Evolutionary conservation across 176 grass and related monocot genomes (phyloP), one percentile per base, ranked within the genome.

Genomic region (Calamus simplicifolius): DNA sequence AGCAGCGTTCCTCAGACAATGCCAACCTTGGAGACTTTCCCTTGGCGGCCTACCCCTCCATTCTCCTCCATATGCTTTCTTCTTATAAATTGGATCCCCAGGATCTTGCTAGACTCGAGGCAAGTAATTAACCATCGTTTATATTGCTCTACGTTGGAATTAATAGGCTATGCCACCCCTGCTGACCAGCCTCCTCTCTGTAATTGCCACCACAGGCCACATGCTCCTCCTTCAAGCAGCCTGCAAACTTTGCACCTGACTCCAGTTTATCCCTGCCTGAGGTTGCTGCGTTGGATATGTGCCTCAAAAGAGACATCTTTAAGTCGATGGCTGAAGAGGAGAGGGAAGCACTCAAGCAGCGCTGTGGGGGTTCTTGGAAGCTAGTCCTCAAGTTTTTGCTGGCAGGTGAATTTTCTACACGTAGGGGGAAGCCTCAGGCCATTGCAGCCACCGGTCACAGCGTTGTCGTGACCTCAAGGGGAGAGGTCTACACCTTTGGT

Each of bases 71-170:
- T 74, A 66, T 95, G 19, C 89, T 95, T 18, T 83, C 89, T 38
- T 75, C 81, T 6, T 95, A 76, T 69, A 73, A 85, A 19, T 65
- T 95, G 25, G 69, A 82, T 16, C 61, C 89, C n/a, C 80, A 83
- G 67, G 89, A 95, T 78, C 89, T 95, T 58, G 85, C 89, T 49
- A 78, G 75, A 51, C 77, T 95, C 27, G 89, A 95, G 89, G 89
- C 85, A 89, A 95, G 85, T 85, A n/a, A n/a, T n/a, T n/a, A 54
- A 53, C 35, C 6, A 38, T 59, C 69, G 71, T 59, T 13, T 5
- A 23, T 23, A 23, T 23, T 23, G 69, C 75, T 19, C 31, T 68
- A 26, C 62, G 29, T 56, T 25, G 18, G 27, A 69, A 89, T 85
- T 74, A n/a, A n/a, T n/a, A n/a, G 63, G 75, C 85, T 83, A 82